Percentiles rank a stretch among this genome's conserved stretches.
These are phyloP conservation scores for Vanrija sp. DNA, from an alignment of 1,284 basidiomycete species.

Conservation along the genomic window DNA sequence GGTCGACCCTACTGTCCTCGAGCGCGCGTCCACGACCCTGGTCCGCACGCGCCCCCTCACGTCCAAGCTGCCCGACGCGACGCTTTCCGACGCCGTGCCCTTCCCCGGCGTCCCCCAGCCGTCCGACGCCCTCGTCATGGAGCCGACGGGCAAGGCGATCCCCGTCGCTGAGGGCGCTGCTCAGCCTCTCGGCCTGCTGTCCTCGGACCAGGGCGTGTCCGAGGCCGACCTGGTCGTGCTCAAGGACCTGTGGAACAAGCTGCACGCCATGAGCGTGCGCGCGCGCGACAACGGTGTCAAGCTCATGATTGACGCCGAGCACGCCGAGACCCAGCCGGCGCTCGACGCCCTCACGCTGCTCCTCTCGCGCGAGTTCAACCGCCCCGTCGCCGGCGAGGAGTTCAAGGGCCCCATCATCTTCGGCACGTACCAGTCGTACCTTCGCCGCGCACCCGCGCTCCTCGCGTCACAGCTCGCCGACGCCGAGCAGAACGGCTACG, in stretches of 20 bases:
- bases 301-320: constrained; percentile 77
- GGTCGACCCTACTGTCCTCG: constrained; percentile 44
- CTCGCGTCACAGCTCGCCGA: constrained; percentile 65
- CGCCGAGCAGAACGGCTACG: constrained; percentile 66
- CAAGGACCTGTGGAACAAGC: constrained; percentile 58
- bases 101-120: constrained; percentile 62
- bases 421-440: constrained; percentile 80
- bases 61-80: constrained; percentile 19
- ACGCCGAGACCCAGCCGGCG: constrained; percentile 74
- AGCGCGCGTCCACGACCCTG: constrained; percentile 47
- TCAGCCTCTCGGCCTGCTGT: constrained; percentile 29
- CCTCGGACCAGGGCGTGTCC: constrained; percentile 37
- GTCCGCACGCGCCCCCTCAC: constrained; percentile 40
- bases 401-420: constrained; percentile 40
- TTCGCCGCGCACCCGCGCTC: constrained; percentile 60
- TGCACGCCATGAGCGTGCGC: constrained; percentile 59
- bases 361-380: constrained; percentile 73
- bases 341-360: constrained; percentile 73
- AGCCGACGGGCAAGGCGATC: constrained; percentile 17
- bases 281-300: constrained; percentile 55
- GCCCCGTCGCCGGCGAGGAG: constrained; percentile 23
- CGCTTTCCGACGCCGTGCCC: constrained; percentile 26
- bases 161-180: constrained; percentile 30
- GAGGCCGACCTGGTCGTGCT: constrained; percentile 59
- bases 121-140: constrained; percentile 34